Evolutionary conservation across 2,329 filamentous ascomycete species (phyloP).

Genomic region (Beauveria pseudobassiana): DNA sequence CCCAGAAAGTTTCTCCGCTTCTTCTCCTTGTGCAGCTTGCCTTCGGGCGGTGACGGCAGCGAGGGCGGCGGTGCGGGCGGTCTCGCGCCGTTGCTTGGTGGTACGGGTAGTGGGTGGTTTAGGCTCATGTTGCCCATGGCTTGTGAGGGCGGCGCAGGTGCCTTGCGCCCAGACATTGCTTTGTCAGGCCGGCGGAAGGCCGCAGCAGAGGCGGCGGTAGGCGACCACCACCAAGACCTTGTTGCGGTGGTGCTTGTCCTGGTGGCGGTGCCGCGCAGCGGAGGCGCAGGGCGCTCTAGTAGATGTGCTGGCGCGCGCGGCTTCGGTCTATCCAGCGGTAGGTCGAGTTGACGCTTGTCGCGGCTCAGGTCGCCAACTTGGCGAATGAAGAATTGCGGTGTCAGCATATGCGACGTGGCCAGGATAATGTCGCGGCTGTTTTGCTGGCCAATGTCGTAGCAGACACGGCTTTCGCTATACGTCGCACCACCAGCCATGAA

Average conservation of each 20-base stretch:
- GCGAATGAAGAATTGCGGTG: constrained; percentile 71
- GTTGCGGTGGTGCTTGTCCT: constrained; percentile 15
- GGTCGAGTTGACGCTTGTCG: constrained; percentile 66
- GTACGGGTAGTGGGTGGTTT: constrained; percentile 14
- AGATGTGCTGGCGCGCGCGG: constrained; percentile 80
- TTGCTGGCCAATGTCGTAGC: constrained; percentile 74
- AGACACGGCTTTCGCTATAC: constrained; percentile 80
- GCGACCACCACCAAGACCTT: constrained; percentile 17
- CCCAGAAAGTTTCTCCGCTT: constrained; percentile 53
- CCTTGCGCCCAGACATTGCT: constrained; percentile 16
- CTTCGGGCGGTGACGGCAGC: constrained; percentile 21
- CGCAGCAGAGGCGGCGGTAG: constrained; percentile 16
- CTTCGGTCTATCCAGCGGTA: constrained; percentile 73
- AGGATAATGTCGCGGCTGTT: constrained; percentile 79
- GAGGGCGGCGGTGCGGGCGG: constrained; percentile 17
- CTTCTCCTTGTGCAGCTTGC: constrained; percentile 50
- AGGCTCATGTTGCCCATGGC: constrained; percentile 51
- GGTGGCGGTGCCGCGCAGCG: constrained; percentile 25
- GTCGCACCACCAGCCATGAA: constrained; percentile 96
- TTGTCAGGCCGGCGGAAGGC: constrained; percentile 27
- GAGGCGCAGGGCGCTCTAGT: constrained; percentile 62
- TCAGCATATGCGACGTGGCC: constrained; percentile 86
- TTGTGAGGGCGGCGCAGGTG: constrained; percentile 40
- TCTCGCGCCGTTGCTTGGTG: constrained; percentile 17
- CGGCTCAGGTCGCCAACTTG: constrained; percentile 74